Conservation (phyloP, 2,329 filamentous ascomycete genomes). For the Cryphonectria carpinicola region DNA sequence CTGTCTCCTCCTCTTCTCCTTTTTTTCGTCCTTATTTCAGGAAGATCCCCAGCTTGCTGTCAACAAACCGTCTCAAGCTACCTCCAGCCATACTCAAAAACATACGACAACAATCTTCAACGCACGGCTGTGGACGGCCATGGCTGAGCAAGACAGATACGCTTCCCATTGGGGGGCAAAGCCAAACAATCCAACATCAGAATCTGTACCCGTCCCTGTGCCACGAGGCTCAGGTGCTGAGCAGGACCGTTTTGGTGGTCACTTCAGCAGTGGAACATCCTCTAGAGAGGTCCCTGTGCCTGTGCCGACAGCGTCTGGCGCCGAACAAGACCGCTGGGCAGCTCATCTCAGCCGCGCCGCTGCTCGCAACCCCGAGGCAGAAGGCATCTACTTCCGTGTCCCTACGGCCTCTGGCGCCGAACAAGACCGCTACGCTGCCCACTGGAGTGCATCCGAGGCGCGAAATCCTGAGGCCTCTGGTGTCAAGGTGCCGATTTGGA, state of each 20-base stretch:
- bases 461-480: constrained; percentile 30
- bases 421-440: constrained; percentile 26
- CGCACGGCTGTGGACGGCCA: constrained; percentile 11
- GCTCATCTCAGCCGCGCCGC: constrained; percentile 31
- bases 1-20: background rate
- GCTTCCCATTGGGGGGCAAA: constrained; percentile 28
- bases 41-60: background rate
- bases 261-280: constrained; percentile 23
- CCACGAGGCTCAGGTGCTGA: constrained; percentile 28
- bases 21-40: background rate
- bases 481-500: constrained; percentile 28
- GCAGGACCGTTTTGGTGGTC: constrained; percentile 27
- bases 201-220: constrained; percentile 16
- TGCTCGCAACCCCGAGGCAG: constrained; percentile 20
- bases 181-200: constrained; percentile 18
- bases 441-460: constrained; percentile 22
- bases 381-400: constrained; percentile 19
- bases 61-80: background rate
- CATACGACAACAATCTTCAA: background rate
- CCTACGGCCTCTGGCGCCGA: constrained; percentile 23
- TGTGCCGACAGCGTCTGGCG: constrained; percentile 25
- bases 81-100: background rate
- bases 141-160: constrained; percentile 33
- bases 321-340: constrained; percentile 33
- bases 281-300: constrained; percentile 16